phyloP scores from a whole-genome alignment of 345 rosid genomes.

The Citrus sinensis region DVS_A1.0 CM039167.1:15228501-15229000 shows the following conservation, averaged over 20 bases:
- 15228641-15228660: constrained; percentile 59
- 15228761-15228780: constrained; percentile 55
- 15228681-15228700: constrained; percentile 38
- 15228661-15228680: constrained; percentile 48
- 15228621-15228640: constrained; percentile 51
- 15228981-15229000: constrained; percentile 54
- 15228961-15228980: constrained; percentile 74
- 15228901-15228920: constrained; percentile 55
- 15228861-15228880: constrained; percentile 77
- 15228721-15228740: constrained; percentile 65
- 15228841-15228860: constrained; percentile 46
- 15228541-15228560: constrained; percentile 33
- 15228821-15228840: constrained; percentile 48
- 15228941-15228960: constrained; percentile 58
- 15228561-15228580: constrained; percentile 69
- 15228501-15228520: constrained; percentile 16
- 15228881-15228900: constrained; percentile 49
- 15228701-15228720: constrained; percentile 67
- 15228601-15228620: constrained; percentile 65
- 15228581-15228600: constrained; percentile 56
- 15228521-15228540: constrained; percentile 16
- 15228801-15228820: constrained; percentile 52
- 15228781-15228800: constrained; percentile 60
- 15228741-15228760: constrained; percentile 52
- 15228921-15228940: constrained; percentile 57